Conservation (phyloP, 1,284 basidiomycete species). For the Paramarasmius palmivorus region DNA sequence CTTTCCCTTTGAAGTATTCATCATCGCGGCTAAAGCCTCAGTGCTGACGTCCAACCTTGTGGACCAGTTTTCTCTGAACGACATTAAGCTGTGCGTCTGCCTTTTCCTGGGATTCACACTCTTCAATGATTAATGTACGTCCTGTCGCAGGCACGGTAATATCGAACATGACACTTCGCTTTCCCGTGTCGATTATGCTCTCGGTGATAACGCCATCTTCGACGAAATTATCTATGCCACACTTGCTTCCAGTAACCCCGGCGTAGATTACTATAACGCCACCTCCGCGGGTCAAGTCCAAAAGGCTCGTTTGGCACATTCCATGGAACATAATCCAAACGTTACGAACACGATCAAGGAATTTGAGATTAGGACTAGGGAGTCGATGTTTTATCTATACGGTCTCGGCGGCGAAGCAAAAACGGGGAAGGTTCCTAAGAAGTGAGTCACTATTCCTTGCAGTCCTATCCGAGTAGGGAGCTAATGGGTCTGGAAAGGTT, state of each 20-base stretch:
- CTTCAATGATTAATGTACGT: not conserved
- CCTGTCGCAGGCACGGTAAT: conserved; percentile 16
- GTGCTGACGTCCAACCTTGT: conserved; percentile 12
- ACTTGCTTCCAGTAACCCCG: conserved; percentile 21
- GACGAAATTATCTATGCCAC: conserved; percentile 19
- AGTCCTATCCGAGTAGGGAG: no score
- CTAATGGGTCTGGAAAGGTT: no score
- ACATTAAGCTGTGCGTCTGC: conserved; percentile 15
- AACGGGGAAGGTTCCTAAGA: not conserved
- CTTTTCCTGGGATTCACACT: not conserved
- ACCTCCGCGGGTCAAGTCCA: conserved; percentile 15
- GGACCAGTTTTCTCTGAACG: conserved; percentile 12
- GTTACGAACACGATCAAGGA: not conserved
- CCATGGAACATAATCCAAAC: not conserved
- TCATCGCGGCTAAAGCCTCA: conserved; percentile 14
- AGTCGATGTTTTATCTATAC: not conserved
- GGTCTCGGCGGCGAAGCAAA: not conserved
- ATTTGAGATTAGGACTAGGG: not conserved
- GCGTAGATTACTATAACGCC: conserved; percentile 23
- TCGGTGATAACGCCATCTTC: conserved; percentile 20
- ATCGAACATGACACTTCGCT: conserved; percentile 25
- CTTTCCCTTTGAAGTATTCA: conserved; percentile 8
- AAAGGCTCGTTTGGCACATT: not conserved
- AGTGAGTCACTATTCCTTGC: not conserved
- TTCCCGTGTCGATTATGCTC: conserved; percentile 17